Evolutionary conservation across 2,329 filamentous ascomycete genomes (phyloP).

Genomic region (Akanthomyces uredinophilus): DNA sequence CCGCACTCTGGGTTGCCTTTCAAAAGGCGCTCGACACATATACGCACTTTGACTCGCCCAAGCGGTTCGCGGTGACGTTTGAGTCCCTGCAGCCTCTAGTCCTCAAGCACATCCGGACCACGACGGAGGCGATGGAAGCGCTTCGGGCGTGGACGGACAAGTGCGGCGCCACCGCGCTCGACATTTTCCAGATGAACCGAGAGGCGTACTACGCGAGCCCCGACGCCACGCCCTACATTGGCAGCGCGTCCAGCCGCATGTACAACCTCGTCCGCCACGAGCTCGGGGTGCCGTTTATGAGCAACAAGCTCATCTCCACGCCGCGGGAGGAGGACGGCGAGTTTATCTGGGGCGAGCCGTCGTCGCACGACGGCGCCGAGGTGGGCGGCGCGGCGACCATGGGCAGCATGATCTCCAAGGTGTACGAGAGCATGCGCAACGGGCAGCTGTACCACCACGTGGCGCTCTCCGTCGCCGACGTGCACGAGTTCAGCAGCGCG

Average conservation of each 20-base stretch:
- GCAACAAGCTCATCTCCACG: not conserved
- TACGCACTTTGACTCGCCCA: not conserved
- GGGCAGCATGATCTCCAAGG: not conserved
- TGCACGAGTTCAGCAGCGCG: not conserved
- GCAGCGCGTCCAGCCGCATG: not conserved
- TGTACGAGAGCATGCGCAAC: not conserved
- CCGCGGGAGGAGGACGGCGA: not conserved
- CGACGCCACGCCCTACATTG: not conserved
- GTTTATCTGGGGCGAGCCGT: not conserved
- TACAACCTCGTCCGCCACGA: not conserved
- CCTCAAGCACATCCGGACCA: not conserved
- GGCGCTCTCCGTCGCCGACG: not conserved
- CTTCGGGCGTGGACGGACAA: not conserved
- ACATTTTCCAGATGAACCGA: not conserved
- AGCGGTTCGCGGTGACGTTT: not conserved
- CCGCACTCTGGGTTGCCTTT: not conserved
- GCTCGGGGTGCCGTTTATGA: not conserved
- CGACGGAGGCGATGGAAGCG: not conserved
- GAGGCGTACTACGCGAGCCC: not conserved
- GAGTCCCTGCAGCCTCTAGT: not conserved
- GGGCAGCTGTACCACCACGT: not conserved
- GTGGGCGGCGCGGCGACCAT: not conserved
- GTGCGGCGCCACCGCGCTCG: not conserved
- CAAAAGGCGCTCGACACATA: not conserved
- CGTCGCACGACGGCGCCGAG: not conserved